Percentiles rank a stretch among this genome's conserved stretches.
phyloP scores from a whole-genome alignment of 345 rosid species.

The Draba incana region DNA sequence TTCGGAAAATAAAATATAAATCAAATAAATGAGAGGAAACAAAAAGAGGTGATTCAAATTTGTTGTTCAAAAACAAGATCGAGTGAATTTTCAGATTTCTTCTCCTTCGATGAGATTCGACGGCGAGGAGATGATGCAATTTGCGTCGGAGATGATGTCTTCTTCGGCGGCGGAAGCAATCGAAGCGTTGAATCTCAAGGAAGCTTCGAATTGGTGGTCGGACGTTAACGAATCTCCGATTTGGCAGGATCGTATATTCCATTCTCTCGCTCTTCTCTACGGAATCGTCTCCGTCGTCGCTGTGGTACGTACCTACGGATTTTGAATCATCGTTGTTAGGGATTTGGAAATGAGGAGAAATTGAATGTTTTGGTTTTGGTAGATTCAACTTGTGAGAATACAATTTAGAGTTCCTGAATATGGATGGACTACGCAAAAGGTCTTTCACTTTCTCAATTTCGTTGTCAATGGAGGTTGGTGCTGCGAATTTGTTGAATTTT shows the following conservation, averaged over 20 bases:
- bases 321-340: slow-evolving; percentile 6
- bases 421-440: slow-evolving; percentile 97
- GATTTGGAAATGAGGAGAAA: neutral
- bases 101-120: slow-evolving; percentile 37
- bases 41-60: slow-evolving; percentile 11
- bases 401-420: slow-evolving; percentile 92
- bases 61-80: neutral
- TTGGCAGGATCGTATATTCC: slow-evolving; percentile 92
- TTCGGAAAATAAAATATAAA: slow-evolving; percentile 2
- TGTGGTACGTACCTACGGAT: slow-evolving; percentile 46
- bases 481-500: neutral
- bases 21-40: neutral
- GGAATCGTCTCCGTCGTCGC: slow-evolving; percentile 74
- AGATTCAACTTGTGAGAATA: slow-evolving; percentile 89
- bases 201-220: slow-evolving; percentile 74
- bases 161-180: slow-evolving; percentile 34
- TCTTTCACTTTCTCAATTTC: slow-evolving; percentile 92
- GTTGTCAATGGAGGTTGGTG: slow-evolving; percentile 84
- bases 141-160: slow-evolving; percentile 40
- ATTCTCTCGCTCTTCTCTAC: slow-evolving; percentile 65
- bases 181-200: slow-evolving; percentile 48
- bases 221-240: slow-evolving; percentile 59
- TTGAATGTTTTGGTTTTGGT: slow-evolving; percentile 20
- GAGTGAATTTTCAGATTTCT: too few species aligned
- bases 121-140: slow-evolving; percentile 31